A percentile compares a stretch with the other conserved stretches of the same genome.
Conservation (phyloP, 306 rosid species). For the Casuarina glauca region DNA sequence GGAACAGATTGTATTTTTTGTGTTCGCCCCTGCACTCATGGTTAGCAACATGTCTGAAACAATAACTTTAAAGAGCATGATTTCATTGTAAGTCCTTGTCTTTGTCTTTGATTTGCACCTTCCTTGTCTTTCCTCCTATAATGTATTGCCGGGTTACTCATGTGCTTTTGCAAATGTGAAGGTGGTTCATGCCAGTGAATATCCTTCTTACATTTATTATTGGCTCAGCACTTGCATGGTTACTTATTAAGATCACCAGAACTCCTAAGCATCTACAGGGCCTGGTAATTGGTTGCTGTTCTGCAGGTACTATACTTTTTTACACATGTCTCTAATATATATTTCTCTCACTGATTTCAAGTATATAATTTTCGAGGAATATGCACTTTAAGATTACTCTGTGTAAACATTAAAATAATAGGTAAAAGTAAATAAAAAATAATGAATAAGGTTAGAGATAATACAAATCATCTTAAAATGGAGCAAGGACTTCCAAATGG, state of each 20-base stretch:
- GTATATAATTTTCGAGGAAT: background rate
- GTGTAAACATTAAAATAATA: background rate
- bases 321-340: too few relatives aligned
- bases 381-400: background rate
- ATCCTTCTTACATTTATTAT: conserved; percentile 45
- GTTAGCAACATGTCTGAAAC: background rate
- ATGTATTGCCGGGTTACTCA: background rate
- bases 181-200: conserved; percentile 59
- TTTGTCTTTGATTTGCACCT: background rate
- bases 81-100: background rate
- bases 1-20: conserved; percentile 7
- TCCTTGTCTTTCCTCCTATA: background rate
- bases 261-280: conserved; percentile 49
- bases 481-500: background rate
- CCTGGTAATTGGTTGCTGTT: conserved; percentile 46
- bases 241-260: conserved; percentile 38
- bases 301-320: conserved; percentile 31
- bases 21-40: conserved; percentile 2
- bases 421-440: background rate
- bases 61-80: background rate
- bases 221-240: conserved; percentile 44
- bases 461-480: too few relatives aligned
- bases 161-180: conserved; percentile 8
- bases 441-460: background rate
- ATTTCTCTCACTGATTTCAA: background rate